Conservation (phyloP, 768 basidiomycete genomes). For the Trichaptum fuscoviolaceum region DNA sequence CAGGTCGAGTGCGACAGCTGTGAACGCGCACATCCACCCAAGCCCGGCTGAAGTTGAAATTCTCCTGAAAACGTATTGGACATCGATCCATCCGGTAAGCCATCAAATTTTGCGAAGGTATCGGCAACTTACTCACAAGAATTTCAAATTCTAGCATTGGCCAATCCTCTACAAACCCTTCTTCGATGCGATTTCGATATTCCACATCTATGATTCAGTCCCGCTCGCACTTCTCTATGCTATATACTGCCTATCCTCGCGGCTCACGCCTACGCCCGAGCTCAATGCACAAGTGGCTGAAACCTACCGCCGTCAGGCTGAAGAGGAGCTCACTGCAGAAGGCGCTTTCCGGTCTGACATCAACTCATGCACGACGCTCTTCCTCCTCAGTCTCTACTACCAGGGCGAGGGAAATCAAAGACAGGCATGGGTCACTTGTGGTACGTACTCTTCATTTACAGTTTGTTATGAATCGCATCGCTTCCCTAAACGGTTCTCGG, state of each 20-base stretch:
- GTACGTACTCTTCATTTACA: neutral
- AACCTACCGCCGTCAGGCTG: neutral
- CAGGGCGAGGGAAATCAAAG: slow-evolving; percentile 5
- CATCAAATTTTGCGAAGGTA: neutral
- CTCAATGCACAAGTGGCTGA: neutral
- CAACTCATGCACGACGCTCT: slow-evolving; percentile 1
- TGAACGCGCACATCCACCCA: neutral
- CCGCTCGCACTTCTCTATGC: slow-evolving; percentile 1
- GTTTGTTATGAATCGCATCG: neutral
- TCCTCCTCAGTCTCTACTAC: slow-evolving; percentile 2
- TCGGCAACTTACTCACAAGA: neutral
- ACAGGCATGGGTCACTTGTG: slow-evolving; percentile 2
- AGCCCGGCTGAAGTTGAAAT: slow-evolving; percentile 2
- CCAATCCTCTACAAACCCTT: slow-evolving; percentile 3
- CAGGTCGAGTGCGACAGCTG: neutral
- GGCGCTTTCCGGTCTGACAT: neutral
- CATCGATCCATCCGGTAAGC: slow-evolving; percentile 3
- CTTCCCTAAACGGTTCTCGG: neutral
- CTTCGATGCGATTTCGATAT: slow-evolving; percentile 2
- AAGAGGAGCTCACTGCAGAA: neutral
- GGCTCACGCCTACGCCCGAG: neutral
- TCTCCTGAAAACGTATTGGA: slow-evolving; percentile 4
- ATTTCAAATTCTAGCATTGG: slow-evolving; percentile 1
- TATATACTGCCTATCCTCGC: neutral
- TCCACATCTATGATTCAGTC: neutral